A percentile compares a stretch with the other conserved stretches of the same genome.
Conservation (phyloP, 192 early-diverging fungal species). For the Mortierella hygrophila region DNA sequence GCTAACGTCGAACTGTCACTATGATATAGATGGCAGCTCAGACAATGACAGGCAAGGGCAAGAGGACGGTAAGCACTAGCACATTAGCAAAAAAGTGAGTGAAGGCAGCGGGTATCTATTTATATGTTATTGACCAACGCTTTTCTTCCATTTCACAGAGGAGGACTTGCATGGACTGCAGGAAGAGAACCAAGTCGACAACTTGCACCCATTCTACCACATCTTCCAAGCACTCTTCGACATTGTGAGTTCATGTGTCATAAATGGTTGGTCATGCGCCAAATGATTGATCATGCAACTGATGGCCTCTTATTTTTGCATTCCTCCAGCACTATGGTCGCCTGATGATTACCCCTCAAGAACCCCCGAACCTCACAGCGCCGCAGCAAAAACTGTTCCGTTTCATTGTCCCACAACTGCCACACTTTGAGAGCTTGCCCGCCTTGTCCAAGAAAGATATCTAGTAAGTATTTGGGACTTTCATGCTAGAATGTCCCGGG, state of each 20-base stretch:
- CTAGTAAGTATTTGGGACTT: neutral
- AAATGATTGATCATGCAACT: neutral
- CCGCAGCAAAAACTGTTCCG: neutral
- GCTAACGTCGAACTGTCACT: too few relatives aligned
- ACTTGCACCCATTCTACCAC: neutral
- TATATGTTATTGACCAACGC: neutral
- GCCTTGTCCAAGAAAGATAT: neutral
- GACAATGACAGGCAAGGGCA: neutral
- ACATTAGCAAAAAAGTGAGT: neutral
- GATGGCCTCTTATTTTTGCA: neutral
- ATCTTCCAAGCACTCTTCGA: neutral
- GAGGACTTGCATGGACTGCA: neutral
- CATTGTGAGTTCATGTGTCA: neutral
- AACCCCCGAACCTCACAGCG: neutral
- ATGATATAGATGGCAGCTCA: neutral
- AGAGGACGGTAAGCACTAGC: neutral
- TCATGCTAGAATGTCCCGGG: neutral
- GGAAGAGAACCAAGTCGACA: neutral
- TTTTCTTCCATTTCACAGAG: neutral
- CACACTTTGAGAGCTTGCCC: neutral
- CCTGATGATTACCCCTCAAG: neutral
- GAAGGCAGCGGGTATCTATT: neutral
- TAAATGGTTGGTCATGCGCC: neutral
- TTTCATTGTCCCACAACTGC: neutral
- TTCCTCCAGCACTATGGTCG: neutral